Base-by-base conservation (phyloP, 768 basidiomycete genomes). In the Collybia sordida region DNA sequence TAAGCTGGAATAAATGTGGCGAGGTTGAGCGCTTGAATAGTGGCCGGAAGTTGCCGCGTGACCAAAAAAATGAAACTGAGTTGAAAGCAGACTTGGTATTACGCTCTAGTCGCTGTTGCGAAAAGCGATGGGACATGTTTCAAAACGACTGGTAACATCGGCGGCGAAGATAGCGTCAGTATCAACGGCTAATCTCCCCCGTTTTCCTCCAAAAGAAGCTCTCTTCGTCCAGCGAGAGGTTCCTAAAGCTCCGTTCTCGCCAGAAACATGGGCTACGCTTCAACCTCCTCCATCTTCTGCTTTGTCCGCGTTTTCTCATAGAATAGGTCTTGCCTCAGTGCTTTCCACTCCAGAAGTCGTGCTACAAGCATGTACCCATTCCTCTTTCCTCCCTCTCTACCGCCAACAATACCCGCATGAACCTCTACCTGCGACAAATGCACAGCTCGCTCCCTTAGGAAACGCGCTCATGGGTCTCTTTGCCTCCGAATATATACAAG, bases 381-480 rank as follows among this genome's bases (percentile, higher is more conserved):
- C 82, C 17, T 90, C 89, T 4, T 83, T 86, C 57, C 59, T 82
- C 44, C 59, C 71, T 37, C 71, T 85, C 45, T 78, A 81, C 61
- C 66, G 76, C 48, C 74, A 78, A 54, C 78, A 85, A 56, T 72
- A 79, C 59, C 84, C 87, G 12, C 62, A 78, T 55, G 73, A 77
- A 35, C 72, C 79, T 21, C 58, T 65, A 15, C 83, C 84, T 31
- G 63, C 72, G 23, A 85, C 85, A 38, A 98, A 98, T 71, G 85
- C 77, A 7, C 80, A 88, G 43, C 80, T 96, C 12, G 77, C 86
- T 3, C 66, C 78, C 0, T 69, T 95, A 12, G 95, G 94, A 35
- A 97, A 97, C 72, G 78, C 90, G 0, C 78, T 97, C 49, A 81
- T 97, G 71, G 95, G 95, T 47, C 76, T 97, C 24, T 94, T 97